Conservation (phyloP, 495 filamentous ascomycete species). For the Daldinia bambusicola region DNA sequence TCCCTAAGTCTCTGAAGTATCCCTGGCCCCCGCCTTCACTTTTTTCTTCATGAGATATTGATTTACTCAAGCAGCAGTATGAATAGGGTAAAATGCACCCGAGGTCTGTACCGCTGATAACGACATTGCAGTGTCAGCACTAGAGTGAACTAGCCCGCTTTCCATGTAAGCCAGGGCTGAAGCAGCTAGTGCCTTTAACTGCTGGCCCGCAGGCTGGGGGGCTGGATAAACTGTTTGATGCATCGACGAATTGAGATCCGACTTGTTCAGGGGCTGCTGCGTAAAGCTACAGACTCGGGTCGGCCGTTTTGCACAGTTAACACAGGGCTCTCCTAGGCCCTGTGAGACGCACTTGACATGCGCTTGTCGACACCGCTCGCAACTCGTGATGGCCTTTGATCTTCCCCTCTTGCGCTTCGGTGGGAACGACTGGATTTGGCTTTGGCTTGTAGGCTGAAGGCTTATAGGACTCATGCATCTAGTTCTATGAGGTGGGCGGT, state of each 20-base stretch:
- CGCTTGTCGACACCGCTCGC: constrained; percentile 35
- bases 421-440: background rate
- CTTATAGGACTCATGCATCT: background rate
- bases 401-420: constrained; percentile 25
- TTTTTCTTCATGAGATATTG: background rate
- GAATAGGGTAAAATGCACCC: background rate
- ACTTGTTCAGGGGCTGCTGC: background rate
- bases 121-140: background rate
- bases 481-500: constrained; percentile 3
- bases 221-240: background rate
- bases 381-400: constrained; percentile 37
- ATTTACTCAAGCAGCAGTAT: background rate
- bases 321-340: constrained; percentile 26
- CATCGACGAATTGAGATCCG: background rate
- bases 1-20: too few relatives aligned
- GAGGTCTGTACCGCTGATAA: background rate
- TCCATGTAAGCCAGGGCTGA: constrained; percentile 24
- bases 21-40: too few relatives aligned
- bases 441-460: background rate
- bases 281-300: constrained; percentile 31
- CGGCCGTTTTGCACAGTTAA: constrained; percentile 34
- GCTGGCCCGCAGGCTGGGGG: background rate
- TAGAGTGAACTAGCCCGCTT: background rate
- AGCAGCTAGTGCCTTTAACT: constrained; percentile 18
- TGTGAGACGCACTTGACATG: constrained; percentile 36